Percentiles rank a stretch among this genome's conserved stretches.
Conservation (phyloP, 495 filamentous ascomycete species). For the Aspergillus affinis region DNA sequence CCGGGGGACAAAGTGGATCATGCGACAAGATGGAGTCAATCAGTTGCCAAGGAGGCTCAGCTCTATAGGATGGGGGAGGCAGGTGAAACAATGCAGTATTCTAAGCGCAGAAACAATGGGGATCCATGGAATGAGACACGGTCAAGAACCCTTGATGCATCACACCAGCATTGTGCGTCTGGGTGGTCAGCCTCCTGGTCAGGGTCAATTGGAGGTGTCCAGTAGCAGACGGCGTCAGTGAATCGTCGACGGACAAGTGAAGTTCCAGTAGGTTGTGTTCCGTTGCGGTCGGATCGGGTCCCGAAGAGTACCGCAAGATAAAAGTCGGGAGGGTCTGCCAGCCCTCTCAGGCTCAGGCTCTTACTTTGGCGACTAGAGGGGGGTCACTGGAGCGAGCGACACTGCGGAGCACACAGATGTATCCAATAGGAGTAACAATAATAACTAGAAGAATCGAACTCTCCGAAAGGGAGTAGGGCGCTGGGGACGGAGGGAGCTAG, state of each 20-base stretch:
- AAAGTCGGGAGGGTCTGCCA: background rate
- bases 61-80: background rate
- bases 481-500: conserved; percentile 1
- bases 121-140: conserved; percentile 22
- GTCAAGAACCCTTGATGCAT: conserved; percentile 13
- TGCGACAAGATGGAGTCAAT: background rate
- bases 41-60: background rate
- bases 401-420: background rate
- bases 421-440: background rate
- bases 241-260: background rate
- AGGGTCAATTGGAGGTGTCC: background rate
- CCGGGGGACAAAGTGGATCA: background rate
- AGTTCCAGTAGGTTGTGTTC: conserved; percentile 1
- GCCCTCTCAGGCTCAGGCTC: background rate
- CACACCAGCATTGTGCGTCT: conserved; percentile 14
- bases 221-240: background rate
- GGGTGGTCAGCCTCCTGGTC: conserved; percentile 13
- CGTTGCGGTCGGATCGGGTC: conserved; percentile 2
- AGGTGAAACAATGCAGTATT: background rate
- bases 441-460: background rate
- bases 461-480: background rate
- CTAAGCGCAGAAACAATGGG: conserved; percentile 18
- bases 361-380: background rate
- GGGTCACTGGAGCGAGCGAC: background rate
- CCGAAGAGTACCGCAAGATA: background rate